Evolutionary conservation across 106 monocot genomes (phyloP), one percentile per base, ranked within the genome.

Genomic region (Cymbidium sinense): DNA sequence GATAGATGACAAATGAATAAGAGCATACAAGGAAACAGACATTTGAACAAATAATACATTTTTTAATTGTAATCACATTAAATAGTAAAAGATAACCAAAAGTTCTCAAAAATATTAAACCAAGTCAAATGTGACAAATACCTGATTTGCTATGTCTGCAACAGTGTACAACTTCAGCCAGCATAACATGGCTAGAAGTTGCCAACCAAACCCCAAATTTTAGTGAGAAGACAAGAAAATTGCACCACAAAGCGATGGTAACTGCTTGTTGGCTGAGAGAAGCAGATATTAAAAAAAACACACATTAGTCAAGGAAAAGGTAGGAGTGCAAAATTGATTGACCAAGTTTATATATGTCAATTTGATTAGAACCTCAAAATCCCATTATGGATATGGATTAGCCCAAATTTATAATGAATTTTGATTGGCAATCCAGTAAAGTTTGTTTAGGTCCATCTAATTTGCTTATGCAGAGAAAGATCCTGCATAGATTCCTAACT

Each of bases 111-210:
- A 74, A 74, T 37, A 39, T 4, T 71, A 20, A 74, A 25, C 35
- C 27, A 74, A 44, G 17, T 19, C 27, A 75, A 64, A 13, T 70
- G 18, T 3, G 30, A 74, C 67, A 50, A 77, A 7, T 86, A 99
- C 99, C 94, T 99, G 99, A 80, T 99, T 99, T 33, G 99, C 95
- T 85, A 99, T 92, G 82, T 99, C 99, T 25, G 99, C 90, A 87
- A 90, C 62, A 99, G 69, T 99, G 99, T 18, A 99, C 85, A 34
- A 92, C 87, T 81, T 99, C 99, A 80, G 99, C 99, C 50, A 99
- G 76, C 99, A 99, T 99, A 76, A 99, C 99, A 92, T 99, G 99
- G 80, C 99, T 99, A 37, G 99, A 89, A 77, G 95, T 99, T 36
- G 79, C 23, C 50, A 99, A 64, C 92, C 92, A 95, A 27, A 99